Percentiles rank a stretch among this genome's conserved stretches.
Conservation (phyloP, 2,329 filamentous ascomycete species). For the Cyphellophora attinorum region DNA sequence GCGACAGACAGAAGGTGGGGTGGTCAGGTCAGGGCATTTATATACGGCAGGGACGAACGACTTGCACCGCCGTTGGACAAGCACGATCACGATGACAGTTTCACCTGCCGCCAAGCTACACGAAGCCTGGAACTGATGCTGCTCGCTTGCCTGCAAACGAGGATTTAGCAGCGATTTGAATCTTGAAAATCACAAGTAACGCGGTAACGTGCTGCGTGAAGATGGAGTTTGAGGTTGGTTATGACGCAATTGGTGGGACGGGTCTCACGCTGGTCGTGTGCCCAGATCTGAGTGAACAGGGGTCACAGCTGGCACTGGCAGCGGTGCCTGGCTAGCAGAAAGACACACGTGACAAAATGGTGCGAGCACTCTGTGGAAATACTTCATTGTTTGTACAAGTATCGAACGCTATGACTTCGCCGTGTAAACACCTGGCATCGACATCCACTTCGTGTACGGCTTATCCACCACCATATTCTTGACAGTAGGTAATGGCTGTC, state of each 20-base stretch:
- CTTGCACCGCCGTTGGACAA: background rate
- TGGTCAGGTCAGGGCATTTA: background rate
- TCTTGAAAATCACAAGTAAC: background rate
- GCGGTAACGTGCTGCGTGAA: background rate
- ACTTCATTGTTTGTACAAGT: too few species aligned
- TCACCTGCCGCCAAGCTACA: background rate
- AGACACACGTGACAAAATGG: too few species aligned
- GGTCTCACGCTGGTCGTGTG: background rate
- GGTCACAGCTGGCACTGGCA: background rate
- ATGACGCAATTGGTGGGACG: background rate
- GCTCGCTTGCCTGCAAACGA: background rate
- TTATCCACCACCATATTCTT: conserved; percentile 1
- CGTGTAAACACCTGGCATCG: background rate
- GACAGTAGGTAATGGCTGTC: background rate
- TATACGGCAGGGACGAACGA: background rate
- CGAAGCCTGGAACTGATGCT: background rate
- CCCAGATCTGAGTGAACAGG: background rate
- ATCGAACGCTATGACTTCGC: too few species aligned
- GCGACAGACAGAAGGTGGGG: background rate
- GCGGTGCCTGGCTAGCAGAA: background rate
- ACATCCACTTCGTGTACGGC: background rate
- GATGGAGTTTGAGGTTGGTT: too few species aligned
- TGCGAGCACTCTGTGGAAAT: too few species aligned
- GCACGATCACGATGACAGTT: background rate
- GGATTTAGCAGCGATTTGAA: background rate